A percentile compares a stretch with the other conserved stretches of the same genome.
Conservation (phyloP, 176 grass and related monocot genomes). For the Elaeis guineensis region DNA sequence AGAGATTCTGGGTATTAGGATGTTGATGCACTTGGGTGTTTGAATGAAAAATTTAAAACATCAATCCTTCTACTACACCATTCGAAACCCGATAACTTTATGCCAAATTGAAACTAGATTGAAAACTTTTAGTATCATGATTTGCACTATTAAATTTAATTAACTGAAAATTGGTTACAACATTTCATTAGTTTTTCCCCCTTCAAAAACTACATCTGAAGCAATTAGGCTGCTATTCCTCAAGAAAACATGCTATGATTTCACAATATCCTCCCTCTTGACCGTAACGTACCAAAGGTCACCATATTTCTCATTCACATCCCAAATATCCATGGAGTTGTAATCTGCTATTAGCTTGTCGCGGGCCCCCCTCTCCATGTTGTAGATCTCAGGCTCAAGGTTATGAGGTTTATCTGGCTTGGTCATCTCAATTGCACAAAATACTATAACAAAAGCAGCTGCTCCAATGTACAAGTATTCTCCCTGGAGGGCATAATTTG, state of each 20-base stretch:
- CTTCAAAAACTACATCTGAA: too few species aligned
- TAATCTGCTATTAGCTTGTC: conserved; percentile 95
- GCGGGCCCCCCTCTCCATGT: conserved; percentile 78
- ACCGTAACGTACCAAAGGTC: conserved; percentile 97
- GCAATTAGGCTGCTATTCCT: too few species aligned
- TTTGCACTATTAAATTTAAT: too few species aligned
- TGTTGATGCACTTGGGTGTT: too few species aligned
- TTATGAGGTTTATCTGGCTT: conserved; percentile 93
- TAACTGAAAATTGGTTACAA: too few species aligned
- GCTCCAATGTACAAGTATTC: conserved; percentile 96
- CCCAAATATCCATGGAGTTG: conserved; percentile 98
- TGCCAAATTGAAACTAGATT: too few species aligned
- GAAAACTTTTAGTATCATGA: too few species aligned
- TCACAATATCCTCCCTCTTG: conserved; percentile 73
- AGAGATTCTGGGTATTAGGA: too few species aligned
- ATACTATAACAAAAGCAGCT: conserved; percentile 50
- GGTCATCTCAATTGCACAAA: conserved; percentile 81
- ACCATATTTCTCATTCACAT: conserved; percentile 97
- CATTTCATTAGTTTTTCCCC: too few species aligned
- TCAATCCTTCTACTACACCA: too few species aligned
- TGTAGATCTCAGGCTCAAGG: conserved; percentile 93
- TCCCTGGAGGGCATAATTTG: conserved; percentile 25
- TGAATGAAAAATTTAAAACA: too few species aligned
- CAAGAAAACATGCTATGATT: conserved; percentile 10
- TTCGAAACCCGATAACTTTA: too few species aligned